Percentiles rank a stretch among this genome's conserved stretches.
These are phyloP conservation scores for Phytomonas sp. DNA, from an alignment of 208 protist species.

Conservation along the genomic window DNA sequence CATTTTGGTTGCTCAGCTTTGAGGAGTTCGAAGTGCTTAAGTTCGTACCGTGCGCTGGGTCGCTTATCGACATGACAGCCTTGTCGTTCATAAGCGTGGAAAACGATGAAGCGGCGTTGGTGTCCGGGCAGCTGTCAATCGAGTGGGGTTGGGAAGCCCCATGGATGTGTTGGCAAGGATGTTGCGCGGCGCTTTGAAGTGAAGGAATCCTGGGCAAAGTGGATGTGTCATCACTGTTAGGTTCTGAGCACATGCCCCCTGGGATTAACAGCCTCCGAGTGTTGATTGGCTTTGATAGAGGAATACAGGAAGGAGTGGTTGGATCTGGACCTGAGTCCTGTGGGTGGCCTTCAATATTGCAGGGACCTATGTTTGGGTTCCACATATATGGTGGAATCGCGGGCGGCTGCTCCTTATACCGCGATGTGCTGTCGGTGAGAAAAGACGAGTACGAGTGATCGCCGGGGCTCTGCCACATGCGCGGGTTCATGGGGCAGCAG, in stretches of 20 bases:
- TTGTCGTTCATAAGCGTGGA: not conserved
- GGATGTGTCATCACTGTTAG: not conserved
- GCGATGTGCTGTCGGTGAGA: not conserved
- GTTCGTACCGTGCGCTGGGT: not conserved
- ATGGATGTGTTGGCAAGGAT: not conserved
- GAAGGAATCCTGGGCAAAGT: not conserved
- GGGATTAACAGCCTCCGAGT: not conserved
- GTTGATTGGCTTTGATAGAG: not conserved
- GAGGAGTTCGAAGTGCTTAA: not conserved
- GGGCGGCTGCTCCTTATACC: not conserved
- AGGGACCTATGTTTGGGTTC: not conserved
- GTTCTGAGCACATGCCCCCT: not conserved
- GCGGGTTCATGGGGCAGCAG: not conserved
- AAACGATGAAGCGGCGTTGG: not conserved
- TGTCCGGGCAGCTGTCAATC: not conserved
- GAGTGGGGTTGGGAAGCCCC: not conserved
- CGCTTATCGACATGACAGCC: not conserved
- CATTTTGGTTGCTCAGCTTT: not conserved
- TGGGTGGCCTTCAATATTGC: not conserved
- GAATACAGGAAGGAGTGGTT: not conserved
- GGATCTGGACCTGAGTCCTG: not conserved
- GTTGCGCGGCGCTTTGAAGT: not conserved
- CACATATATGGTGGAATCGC: not conserved
- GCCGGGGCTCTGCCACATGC: not conserved
- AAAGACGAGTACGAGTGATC: not conserved